Evolutionary conservation across 805 yeast genomes (phyloP).

Genomic region (Saccharomycopsis amapae): DNA sequence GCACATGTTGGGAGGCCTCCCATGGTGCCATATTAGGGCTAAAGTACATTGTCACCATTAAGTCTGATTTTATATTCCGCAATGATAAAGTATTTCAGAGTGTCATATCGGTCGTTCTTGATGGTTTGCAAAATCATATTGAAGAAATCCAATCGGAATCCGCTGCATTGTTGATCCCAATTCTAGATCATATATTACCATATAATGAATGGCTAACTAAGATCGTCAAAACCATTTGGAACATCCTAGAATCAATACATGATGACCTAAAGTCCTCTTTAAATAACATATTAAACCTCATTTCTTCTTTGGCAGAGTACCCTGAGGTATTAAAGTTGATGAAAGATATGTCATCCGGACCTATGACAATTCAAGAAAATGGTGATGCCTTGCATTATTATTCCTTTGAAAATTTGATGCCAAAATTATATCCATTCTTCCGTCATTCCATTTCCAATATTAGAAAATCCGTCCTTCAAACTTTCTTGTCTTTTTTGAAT

Average conservation of each 20-base stretch:
- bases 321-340: slow-evolving; percentile 66
- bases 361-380: background rate
- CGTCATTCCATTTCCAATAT: slow-evolving; percentile 92
- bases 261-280: slow-evolving; percentile 94
- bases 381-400: slow-evolving; percentile 23
- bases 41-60: slow-evolving; percentile 83
- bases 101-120: slow-evolving; percentile 78
- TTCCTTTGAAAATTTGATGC: slow-evolving; percentile 73
- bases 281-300: slow-evolving; percentile 90
- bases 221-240: slow-evolving; percentile 73
- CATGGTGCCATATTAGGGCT: slow-evolving; percentile 97
- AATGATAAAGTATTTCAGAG: slow-evolving; percentile 52
- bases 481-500: slow-evolving; percentile 66
- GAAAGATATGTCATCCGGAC: slow-evolving; percentile 38
- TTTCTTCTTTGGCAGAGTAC: slow-evolving; percentile 81
- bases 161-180: slow-evolving; percentile 84
- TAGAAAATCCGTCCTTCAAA: slow-evolving; percentile 76
- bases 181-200: slow-evolving; percentile 39
- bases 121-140: slow-evolving; percentile 71
- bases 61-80: slow-evolving; percentile 66
- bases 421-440: slow-evolving; percentile 83
- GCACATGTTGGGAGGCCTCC: slow-evolving; percentile 86
- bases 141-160: slow-evolving; percentile 98
- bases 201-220: slow-evolving; percentile 18
- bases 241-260: slow-evolving; percentile 69